Conservation (phyloP, 495 filamentous ascomycete genomes). For the Penicillium daleae region DNA sequence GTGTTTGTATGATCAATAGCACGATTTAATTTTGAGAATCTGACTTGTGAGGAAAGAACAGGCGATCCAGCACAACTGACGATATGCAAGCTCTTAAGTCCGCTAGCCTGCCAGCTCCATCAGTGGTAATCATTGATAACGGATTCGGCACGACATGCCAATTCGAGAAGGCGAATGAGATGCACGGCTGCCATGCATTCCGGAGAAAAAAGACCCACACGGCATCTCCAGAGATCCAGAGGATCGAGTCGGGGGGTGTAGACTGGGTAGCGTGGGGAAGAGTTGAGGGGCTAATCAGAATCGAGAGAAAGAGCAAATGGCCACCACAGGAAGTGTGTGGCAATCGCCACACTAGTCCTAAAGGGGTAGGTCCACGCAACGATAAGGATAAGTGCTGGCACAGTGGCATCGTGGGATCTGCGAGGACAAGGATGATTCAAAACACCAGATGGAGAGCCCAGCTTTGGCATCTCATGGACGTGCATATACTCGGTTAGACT, state of each 20-base stretch:
- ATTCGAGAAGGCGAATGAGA: conserved; percentile 19
- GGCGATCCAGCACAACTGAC: conserved; percentile 20
- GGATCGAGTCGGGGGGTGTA: conserved; percentile 12
- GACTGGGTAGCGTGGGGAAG: conserved; percentile 2
- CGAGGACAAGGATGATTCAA: not conserved
- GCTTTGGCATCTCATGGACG: too few relatives aligned
- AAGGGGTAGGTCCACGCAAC: conserved; percentile 30
- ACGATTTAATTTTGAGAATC: not conserved
- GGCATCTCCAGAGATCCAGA: conserved; percentile 21
- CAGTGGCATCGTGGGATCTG: not conserved
- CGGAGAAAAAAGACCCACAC: conserved; percentile 19
- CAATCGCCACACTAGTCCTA: conserved; percentile 15
- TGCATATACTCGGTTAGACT: too few relatives aligned
- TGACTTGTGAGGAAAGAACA: conserved; percentile 10
- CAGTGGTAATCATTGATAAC: conserved; percentile 16
- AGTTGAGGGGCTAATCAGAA: not conserved
- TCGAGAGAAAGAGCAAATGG: too few relatives aligned
- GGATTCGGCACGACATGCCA: conserved; percentile 30
- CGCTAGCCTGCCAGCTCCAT: conserved; percentile 15
- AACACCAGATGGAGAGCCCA: too few relatives aligned
- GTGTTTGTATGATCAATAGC: conserved; percentile 1
- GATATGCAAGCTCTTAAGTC: conserved; percentile 24
- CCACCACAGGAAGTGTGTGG: not conserved
- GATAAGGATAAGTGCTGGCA: not conserved
- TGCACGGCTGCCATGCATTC: not conserved